Evolutionary conservation across 129 eudicot genomes (phyloP).

Genomic region (Flaveria bidentis): DNA sequence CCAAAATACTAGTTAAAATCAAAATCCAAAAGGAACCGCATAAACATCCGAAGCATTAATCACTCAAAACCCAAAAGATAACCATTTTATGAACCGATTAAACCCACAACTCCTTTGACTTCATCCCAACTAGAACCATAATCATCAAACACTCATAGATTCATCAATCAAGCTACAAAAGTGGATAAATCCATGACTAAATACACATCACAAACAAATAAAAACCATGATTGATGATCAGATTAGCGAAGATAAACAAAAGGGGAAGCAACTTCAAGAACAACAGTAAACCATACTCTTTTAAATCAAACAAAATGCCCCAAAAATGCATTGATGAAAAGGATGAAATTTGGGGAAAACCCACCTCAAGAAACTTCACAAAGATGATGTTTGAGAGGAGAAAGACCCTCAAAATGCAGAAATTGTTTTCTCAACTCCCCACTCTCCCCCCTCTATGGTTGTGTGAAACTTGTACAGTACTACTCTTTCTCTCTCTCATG

Average conservation of each 20-base stretch:
- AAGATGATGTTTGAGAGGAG: conserved; percentile 37
- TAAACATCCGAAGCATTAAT: background rate
- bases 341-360: conserved; percentile 26
- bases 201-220: conserved; percentile 11
- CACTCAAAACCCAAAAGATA: conserved; percentile 9
- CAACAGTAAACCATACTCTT: conserved; percentile 11
- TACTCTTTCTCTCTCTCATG: conserved; percentile 33
- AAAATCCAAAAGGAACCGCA: conserved; percentile 18
- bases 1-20: background rate
- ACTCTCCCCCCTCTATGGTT: conserved; percentile 31
- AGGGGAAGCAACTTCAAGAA: conserved; percentile 23
- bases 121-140: no score
- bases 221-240: conserved; percentile 25
- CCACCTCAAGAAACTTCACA: conserved; percentile 43
- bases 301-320: conserved; percentile 25
- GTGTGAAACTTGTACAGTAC: conserved; percentile 52
- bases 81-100: conserved; percentile 27
- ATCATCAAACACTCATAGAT: no score
- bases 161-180: conserved; percentile 10
- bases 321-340: conserved; percentile 25
- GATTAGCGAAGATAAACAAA: background rate
- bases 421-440: conserved; percentile 36
- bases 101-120: conserved; percentile 14
- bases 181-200: background rate
- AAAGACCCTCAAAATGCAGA: conserved; percentile 41